These are phyloP conservation scores for Sporothrix brasiliensis DNA, from an alignment of 2,329 filamentous ascomycete species.

Conservation along the genomic window DNA sequence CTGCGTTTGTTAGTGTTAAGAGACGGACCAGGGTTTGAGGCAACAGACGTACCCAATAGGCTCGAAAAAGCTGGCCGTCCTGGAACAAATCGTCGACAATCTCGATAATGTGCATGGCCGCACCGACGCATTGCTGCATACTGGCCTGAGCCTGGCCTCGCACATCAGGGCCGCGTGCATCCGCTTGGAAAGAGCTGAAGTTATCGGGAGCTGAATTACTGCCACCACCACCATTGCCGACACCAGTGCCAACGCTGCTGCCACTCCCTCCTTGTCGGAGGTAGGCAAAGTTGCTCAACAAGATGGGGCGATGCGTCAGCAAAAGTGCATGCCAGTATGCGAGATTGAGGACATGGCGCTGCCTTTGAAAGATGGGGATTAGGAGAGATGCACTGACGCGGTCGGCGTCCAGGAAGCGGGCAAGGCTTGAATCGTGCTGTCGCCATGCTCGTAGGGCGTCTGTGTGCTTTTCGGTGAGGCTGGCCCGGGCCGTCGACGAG, in stretches of 20 bases:
- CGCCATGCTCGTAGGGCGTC: conserved; percentile 44
- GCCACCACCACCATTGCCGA: not conserved
- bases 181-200: not conserved
- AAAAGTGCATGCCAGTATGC: conserved; percentile 50
- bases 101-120: conserved; percentile 46
- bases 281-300: conserved; percentile 44
- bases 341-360: conserved; percentile 48
- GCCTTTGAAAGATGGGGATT: conserved; percentile 38
- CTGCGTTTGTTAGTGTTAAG: conserved; percentile 32
- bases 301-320: conserved; percentile 46
- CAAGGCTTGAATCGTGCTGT: conserved; percentile 37
- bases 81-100: conserved; percentile 46
- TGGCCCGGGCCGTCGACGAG: conserved; percentile 38
- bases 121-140: conserved; percentile 42
- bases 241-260: not conserved
- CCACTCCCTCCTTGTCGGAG: not conserved
- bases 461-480: conserved; percentile 41
- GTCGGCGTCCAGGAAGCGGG: conserved; percentile 47
- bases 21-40: not conserved
- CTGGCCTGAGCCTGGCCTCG: conserved; percentile 27
- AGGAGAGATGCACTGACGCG: conserved; percentile 33
- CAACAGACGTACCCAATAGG: conserved; percentile 25
- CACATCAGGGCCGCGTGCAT: not conserved
- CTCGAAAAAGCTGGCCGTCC: conserved; percentile 23
- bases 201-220: not conserved